phyloP scores from a whole-genome alignment of 371 early-diverging fungal genomes.

The Funneliformis caledonium region DNA sequence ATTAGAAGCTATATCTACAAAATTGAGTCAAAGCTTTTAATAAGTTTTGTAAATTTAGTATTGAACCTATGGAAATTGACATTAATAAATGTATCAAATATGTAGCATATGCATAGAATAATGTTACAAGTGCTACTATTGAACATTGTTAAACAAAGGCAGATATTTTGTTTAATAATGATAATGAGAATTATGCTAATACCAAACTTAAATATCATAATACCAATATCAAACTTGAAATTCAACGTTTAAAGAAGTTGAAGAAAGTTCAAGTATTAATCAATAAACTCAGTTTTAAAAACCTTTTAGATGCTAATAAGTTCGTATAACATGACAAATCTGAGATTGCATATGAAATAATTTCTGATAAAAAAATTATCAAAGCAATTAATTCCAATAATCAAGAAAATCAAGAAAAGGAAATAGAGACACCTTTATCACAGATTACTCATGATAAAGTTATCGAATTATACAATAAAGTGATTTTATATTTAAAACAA shows the following conservation, averaged over 20 bases:
- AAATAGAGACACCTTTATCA: too few relatives aligned
- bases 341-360: background rate
- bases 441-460: too few relatives aligned
- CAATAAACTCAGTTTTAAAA: background rate
- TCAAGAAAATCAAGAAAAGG: too few relatives aligned
- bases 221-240: background rate
- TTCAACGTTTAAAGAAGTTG: background rate
- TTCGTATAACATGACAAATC: background rate
- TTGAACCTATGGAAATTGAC: background rate
- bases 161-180: background rate
- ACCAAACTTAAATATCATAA: background rate
- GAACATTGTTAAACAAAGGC: background rate
- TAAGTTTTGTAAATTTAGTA: background rate
- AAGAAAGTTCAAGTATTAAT: background rate
- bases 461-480: too few relatives aligned
- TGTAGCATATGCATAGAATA: background rate
- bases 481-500: too few relatives aligned
- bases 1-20: too few relatives aligned
- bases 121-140: constrained; percentile 8
- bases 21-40: too few relatives aligned
- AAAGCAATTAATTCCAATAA: too few relatives aligned
- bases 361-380: background rate
- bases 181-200: background rate
- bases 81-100: constrained; percentile 2
- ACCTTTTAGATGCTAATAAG: background rate